Evolutionary conservation across 1,284 basidiomycete species (phyloP), one percentile per base, ranked within the genome.

Genomic region (Neotropicomus parvogracilis): DNA sequence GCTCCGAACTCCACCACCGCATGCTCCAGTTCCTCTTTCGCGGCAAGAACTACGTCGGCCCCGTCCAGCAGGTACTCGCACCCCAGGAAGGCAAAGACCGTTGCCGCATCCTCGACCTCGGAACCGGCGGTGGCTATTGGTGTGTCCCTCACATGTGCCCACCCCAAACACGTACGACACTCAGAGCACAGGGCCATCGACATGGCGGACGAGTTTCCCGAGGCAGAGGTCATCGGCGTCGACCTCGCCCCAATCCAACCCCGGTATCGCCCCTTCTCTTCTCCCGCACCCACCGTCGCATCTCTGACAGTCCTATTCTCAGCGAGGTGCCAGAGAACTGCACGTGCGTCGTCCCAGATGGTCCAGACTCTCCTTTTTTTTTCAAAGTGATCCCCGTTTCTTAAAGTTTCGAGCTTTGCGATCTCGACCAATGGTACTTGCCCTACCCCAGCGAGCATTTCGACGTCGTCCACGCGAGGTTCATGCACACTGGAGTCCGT

Each of bases 191-290:
- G 80, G 81, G 79, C 80, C 21, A 77, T 83, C 50, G 76, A 80
- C 62, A 78, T 85, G 66, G 83, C 83, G 35, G 80, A 83, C 57
- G 81, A 83, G 63, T 85, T 85, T 60, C 79, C 78, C 36, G 71
- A 77, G 48, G 81, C 74, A 45, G 77, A 83, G 54, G 79, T 86
- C 48, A 74, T 80, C 57, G 84, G 82, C 19, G 72, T 84, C 52
- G 84, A 86, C 69, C 71, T 85, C 28, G 83, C 80, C 12, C 84
- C 83, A 46, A 77, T 85, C 38, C 83, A 85, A 60, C 79, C 81
- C 40, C 74, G 75, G 83, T 85, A 66, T 24, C 24, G 5, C 24
- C 24, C 24, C 8, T 24, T 5, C 24, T 49, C 52, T 14, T 44
- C 14, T 20, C 36, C 21, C 32, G n/a, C 29, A 33, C 44, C 33